Evolutionary conservation across 83 land plant genomes (phyloP).

Genomic region (Picea abies): DNA sequence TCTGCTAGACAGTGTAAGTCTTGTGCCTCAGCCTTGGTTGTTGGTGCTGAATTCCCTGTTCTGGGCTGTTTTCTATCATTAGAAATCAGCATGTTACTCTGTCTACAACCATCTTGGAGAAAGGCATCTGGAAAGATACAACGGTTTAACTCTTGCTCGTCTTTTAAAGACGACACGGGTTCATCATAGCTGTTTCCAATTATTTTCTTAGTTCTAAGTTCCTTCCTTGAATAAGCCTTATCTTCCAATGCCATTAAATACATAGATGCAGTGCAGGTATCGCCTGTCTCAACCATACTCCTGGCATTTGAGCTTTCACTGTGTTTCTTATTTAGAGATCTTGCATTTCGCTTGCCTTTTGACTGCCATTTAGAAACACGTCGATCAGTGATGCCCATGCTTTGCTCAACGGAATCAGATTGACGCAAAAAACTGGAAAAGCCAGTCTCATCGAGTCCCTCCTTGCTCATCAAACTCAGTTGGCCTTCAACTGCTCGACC

Average conservation of each 20-base stretch:
- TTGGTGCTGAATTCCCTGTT: background rate
- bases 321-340: slow-evolving; percentile 42
- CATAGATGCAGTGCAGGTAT: slow-evolving; percentile 21
- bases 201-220: slow-evolving; percentile 2
- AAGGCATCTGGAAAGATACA: background rate
- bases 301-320: slow-evolving; percentile 24
- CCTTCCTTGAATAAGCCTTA: slow-evolving; percentile 7
- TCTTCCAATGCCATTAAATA: slow-evolving; percentile 18
- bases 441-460: slow-evolving; percentile 46
- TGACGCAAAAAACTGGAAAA: slow-evolving; percentile 27
- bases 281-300: slow-evolving; percentile 3
- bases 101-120: slow-evolving; percentile 12
- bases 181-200: slow-evolving; percentile 10
- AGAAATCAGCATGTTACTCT: background rate
- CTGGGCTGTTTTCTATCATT: background rate
- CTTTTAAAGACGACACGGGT: background rate
- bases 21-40: background rate
- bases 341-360: slow-evolving; percentile 69
- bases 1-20: slow-evolving; percentile 1
- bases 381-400: slow-evolving; percentile 22
- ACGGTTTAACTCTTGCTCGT: background rate
- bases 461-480: slow-evolving; percentile 28
- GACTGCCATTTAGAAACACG: slow-evolving; percentile 69
- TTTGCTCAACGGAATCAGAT: slow-evolving; percentile 28
- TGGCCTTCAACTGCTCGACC: slow-evolving; percentile 24